Percentiles rank a stretch among this genome's conserved stretches.
Conservation (phyloP, 768 basidiomycete species). For the Stropharia rugosoannulata region DNA sequence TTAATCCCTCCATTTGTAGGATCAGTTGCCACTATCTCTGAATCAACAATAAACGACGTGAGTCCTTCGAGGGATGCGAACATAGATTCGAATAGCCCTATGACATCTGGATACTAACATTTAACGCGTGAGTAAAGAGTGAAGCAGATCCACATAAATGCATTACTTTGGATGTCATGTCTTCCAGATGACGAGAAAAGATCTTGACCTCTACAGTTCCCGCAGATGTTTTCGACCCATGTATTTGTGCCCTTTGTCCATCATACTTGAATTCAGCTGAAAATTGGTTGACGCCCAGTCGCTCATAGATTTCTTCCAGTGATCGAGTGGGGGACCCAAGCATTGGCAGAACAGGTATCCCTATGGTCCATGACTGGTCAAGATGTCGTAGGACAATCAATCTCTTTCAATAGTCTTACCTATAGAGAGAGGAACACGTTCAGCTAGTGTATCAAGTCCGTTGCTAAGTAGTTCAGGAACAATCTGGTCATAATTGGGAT, state of each 20-base stretch:
- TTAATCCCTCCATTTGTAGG: conserved; percentile 56
- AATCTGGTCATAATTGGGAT: conserved; percentile 77
- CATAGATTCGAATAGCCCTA: conserved; percentile 52
- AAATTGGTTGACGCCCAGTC: conserved; percentile 65
- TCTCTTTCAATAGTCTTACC: conserved; percentile 43
- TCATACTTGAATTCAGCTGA: conserved; percentile 92
- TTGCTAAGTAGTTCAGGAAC: conserved; percentile 54
- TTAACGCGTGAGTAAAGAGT: background rate
- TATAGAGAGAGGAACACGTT: conserved; percentile 63
- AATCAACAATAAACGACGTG: conserved; percentile 73
- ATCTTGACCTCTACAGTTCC: conserved; percentile 48
- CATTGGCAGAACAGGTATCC: conserved; percentile 83
- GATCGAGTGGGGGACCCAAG: conserved; percentile 87
- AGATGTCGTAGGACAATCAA: no score
- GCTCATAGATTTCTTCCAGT: conserved; percentile 78
- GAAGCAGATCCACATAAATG: background rate
- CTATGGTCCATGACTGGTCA: conserved; percentile 24
- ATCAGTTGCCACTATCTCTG: conserved; percentile 88
- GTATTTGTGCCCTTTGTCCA: conserved; percentile 84
- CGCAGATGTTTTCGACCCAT: conserved; percentile 39
- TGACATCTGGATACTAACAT: conserved; percentile 79
- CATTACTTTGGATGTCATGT: conserved; percentile 84
- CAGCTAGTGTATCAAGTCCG: conserved; percentile 59
- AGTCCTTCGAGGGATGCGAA: conserved; percentile 42
- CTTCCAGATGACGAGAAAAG: conserved; percentile 88